Conservation (phyloP, 768 basidiomycete species). For the Lentinula sp. region DNA sequence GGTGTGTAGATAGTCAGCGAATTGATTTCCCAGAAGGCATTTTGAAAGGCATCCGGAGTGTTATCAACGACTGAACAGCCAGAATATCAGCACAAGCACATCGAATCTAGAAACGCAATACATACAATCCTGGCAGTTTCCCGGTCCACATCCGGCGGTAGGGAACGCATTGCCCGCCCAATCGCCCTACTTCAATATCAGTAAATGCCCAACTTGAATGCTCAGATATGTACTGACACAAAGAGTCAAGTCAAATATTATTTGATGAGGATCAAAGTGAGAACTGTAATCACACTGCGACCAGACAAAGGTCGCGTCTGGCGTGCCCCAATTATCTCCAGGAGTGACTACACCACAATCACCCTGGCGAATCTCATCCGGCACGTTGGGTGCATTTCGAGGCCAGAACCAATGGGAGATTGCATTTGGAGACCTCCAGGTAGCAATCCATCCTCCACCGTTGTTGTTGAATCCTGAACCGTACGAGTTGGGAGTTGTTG, state of each 20-base stretch:
- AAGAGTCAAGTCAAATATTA: conserved; percentile 57
- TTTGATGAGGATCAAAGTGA: conserved; percentile 45
- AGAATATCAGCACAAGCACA: neutral
- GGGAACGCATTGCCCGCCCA: conserved; percentile 42
- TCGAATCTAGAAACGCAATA: conserved; percentile 3
- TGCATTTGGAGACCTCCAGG: conserved; percentile 37
- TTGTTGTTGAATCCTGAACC: conserved; percentile 41
- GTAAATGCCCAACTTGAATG: neutral
- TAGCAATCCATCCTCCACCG: conserved; percentile 58
- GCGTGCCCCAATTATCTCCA: conserved; percentile 33
- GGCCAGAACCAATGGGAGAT: conserved; percentile 63
- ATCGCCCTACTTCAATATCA: conserved; percentile 33
- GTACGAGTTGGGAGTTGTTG: conserved; percentile 32
- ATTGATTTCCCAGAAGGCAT: conserved; percentile 70
- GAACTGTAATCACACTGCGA: conserved; percentile 42
- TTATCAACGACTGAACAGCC: conserved; percentile 44
- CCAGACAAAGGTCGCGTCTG: conserved; percentile 39
- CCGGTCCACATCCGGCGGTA: conserved; percentile 32
- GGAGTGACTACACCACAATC: conserved; percentile 7
- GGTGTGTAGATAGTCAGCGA: conserved; percentile 48
- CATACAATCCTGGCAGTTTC: conserved; percentile 42
- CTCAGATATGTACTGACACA: conserved; percentile 35
- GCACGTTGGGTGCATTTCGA: conserved; percentile 36
- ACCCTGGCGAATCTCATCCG: conserved; percentile 28
- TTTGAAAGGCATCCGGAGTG: conserved; percentile 48